Evolutionary conservation across 257 asterid species (phyloP), one percentile per base, ranked within the genome.

Genomic region (Cinchona pubescens): DNA sequence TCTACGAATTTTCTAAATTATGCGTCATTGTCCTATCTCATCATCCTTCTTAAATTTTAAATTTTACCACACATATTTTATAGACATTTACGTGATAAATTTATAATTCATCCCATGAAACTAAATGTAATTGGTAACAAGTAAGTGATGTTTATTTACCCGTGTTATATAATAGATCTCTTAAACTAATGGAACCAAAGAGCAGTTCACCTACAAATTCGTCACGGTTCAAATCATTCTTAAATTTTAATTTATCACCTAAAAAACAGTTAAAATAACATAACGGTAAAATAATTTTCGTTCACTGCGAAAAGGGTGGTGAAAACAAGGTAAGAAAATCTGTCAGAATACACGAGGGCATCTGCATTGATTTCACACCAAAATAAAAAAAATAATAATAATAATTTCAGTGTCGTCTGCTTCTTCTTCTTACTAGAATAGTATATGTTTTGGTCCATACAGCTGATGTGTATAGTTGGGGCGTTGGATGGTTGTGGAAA

Each of bases 241-340:
- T 25, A 25, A 25, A 23, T n/a, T 59, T 12, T 16, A 49, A 49
- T 49, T 5, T 19, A 18, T n/a, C n/a, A 18, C 19, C n/a, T 7
- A 18, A 49, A 49, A 18, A 18, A 5, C 58, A 18, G n/a, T 18
- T 6, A 48, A 15, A 16, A 18, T 2, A 64, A 49, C 27, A n/a
- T 12, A 19, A 19, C 11, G 25, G 71, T 38, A 49, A 72, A 59
- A 61, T 45, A 8, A 46, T 51, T 51, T 7, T 51, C 59, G 18
- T 6, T 29, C 69, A 32, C 62, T 10, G 71, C 25, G 27, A 25
- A 75, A 25, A 32, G 6, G 72, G 83, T 61, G 82, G 76, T 82
- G 85, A 82, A 82, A 84, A 37, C 82, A 75, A 87, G 81, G 87
- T 68, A 69, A 64, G 64, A 59, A n/a, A 76, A 74, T 51, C 48